Conservation (phyloP, 805 yeast genomes). For the Wickerhamiella hasegawae region DNA sequence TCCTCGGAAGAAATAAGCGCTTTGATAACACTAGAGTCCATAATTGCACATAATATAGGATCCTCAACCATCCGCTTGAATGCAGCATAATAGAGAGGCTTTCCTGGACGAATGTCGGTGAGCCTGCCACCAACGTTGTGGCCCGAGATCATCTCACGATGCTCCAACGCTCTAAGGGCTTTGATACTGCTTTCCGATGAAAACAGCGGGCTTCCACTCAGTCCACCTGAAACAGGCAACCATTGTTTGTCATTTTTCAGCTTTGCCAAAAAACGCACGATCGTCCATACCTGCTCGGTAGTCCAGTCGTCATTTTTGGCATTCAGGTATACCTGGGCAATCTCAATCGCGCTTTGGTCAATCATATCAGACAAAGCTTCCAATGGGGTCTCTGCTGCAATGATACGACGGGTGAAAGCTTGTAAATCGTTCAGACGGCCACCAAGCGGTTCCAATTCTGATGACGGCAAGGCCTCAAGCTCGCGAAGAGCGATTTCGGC, state of each 20-base stretch:
- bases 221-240: constrained; percentile 12
- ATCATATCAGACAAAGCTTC: constrained; percentile 71
- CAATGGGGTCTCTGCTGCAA: constrained; percentile 69
- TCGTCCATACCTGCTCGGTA: constrained; percentile 75
- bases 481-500: constrained; percentile 29
- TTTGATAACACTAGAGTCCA: constrained; percentile 47
- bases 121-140: constrained; percentile 66
- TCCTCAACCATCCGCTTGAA: constrained; percentile 51
- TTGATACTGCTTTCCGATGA: constrained; percentile 28
- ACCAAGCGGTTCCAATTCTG: constrained; percentile 54
- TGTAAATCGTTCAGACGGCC: constrained; percentile 93
- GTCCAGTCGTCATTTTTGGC: constrained; percentile 33
- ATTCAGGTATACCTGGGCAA: constrained; percentile 57
- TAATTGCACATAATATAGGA: constrained; percentile 34
- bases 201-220: constrained; percentile 20
- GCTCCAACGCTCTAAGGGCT: constrained; percentile 57
- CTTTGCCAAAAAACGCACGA: constrained; percentile 47
- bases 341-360: constrained; percentile 71
- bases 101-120: constrained; percentile 52
- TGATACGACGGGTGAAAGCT: constrained; percentile 72
- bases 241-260: constrained; percentile 5
- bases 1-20: constrained; percentile 43
- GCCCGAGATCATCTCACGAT: constrained; percentile 56
- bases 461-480: not conserved
- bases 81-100: constrained; percentile 73